Base-by-base conservation (phyloP, 2,329 filamentous ascomycete species). In the Meredithiella fracta region DNA sequence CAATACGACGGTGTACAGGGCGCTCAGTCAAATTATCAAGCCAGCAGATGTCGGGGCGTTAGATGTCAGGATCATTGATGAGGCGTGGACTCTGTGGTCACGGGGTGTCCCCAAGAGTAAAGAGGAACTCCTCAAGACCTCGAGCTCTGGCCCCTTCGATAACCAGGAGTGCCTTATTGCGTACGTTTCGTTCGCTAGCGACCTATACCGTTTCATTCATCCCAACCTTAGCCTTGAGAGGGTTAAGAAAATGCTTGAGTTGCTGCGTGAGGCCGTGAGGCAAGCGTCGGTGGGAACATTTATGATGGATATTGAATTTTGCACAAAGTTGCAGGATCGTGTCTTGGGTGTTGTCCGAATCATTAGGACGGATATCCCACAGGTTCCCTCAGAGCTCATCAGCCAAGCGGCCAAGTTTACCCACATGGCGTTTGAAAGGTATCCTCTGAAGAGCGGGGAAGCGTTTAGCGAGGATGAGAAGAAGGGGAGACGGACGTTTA, bases 161-260 rank as follows among this genome's bases (percentile, higher is more conserved):
- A 94, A 92, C 61, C 87, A 95, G 64, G 82, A 83, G 57, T 89
- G 86, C 9, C 77, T 91, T n/a, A 71, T 86, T 29, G 85, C 89
- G n/a, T 96, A 95, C 69, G 78, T 92, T 1, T 76, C 82, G 22
- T 77, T 85, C 1, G 77, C 92, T 42, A 73, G 80, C 56, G 83
- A 92, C 62, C 75, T 97, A 1, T 94, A 95, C 64, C 77, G 80
- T 0, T 75, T 96, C 3, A 79, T 88, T 51, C 75, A 83, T 58
- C 69, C 73, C 6, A 76, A 79, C 15, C 70, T 95, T 20, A 76
- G 76, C 8, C 70, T 78, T 0, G 73, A 80, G 2, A 76, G 78
- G 50, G 78, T 89, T 7, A 71, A 75, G 42, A 76, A 74, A n/a
- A 83, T 94, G 67, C 73, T 94, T 1, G 71, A 71, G 2, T 78